phyloP scores from a whole-genome alignment of 2,329 filamentous ascomycete species.

The Drechmeria coniospora region DNA sequence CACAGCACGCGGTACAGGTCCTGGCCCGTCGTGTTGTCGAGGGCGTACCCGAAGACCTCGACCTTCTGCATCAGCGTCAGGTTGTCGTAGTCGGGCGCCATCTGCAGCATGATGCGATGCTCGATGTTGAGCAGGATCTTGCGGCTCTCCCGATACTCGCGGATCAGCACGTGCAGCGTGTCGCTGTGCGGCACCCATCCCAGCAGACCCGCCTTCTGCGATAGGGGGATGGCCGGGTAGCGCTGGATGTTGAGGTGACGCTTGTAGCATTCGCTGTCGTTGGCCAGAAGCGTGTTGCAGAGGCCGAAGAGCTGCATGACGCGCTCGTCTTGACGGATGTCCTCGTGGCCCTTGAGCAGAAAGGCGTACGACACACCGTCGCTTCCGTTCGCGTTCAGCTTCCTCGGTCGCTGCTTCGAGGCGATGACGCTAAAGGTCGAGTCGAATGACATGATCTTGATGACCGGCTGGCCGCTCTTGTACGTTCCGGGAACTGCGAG shows the following conservation, averaged over 20 bases:
- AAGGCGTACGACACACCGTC: conserved; percentile 83
- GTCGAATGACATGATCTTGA: conserved; percentile 80
- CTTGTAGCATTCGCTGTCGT: conserved; percentile 94
- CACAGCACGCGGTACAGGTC: conserved; percentile 95
- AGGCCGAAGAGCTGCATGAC: conserved; percentile 99
- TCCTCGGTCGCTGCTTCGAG: conserved; percentile 89
- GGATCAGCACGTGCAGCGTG: conserved; percentile 88
- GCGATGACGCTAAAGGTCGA: conserved; percentile 82
- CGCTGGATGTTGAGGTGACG: conserved; percentile 91
- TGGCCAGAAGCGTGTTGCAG: conserved; percentile 85
- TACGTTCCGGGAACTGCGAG: conserved; percentile 95
- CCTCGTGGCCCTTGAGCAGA: conserved; percentile 94
- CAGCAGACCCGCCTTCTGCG: conserved; percentile 86
- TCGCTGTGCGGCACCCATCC: conserved; percentile 98
- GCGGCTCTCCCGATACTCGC: conserved; percentile 90
- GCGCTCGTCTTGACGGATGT: conserved; percentile 95
- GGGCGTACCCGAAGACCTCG: conserved; percentile 95
- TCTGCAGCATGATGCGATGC: conserved; percentile 98
- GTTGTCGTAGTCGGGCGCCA: conserved; percentile 98
- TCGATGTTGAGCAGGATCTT: conserved; percentile 99
- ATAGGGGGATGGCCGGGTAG: conserved; percentile 92
- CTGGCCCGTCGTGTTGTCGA: conserved; percentile 98
- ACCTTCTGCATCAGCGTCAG: conserved; percentile 99
- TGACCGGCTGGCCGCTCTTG: conserved; percentile 59
- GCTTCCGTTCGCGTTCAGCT: conserved; percentile 74